A percentile compares a stretch with the other conserved stretches of the same genome.
Evolutionary conservation across 2,329 filamentous ascomycete genomes (phyloP).

Genomic region (Albifimbria verrucaria): DNA sequence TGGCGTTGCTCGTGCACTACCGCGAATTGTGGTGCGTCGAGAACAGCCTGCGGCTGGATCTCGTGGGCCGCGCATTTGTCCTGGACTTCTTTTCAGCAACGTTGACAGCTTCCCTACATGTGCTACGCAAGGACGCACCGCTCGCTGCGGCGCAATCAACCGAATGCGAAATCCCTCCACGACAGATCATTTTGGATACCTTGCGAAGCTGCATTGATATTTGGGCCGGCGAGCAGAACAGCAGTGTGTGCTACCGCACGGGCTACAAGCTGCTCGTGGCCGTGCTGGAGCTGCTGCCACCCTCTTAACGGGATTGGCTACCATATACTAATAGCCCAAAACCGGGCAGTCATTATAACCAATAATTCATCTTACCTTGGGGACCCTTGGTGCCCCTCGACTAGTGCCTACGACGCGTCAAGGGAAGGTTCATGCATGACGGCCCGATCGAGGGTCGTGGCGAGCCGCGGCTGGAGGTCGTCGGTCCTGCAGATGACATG

Average conservation of each 20-base stretch:
- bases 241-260: slow-evolving; percentile 31
- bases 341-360: no score
- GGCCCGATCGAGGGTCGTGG: neutral
- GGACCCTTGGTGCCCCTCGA: no score
- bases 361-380: no score
- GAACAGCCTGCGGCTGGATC: slow-evolving; percentile 19
- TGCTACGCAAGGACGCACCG: slow-evolving; percentile 30
- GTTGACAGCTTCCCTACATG: slow-evolving; percentile 29
- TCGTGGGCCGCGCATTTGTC: slow-evolving; percentile 30
- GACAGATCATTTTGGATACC: slow-evolving; percentile 32
- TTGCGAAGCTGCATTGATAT: slow-evolving; percentile 30
- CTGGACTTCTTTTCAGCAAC: slow-evolving; percentile 33
- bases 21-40: slow-evolving; percentile 30
- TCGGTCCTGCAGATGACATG: neutral
- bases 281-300: slow-evolving; percentile 22
- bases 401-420: no score
- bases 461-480: neutral
- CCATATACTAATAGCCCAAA: no score
- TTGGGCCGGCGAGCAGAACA: slow-evolving; percentile 30
- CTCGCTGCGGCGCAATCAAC: slow-evolving; percentile 21
- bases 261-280: slow-evolving; percentile 27
- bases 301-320: no score
- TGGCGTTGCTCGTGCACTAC: slow-evolving; percentile 31
- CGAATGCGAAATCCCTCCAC: slow-evolving; percentile 27
- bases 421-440: neutral